phyloP scores from a whole-genome alignment of 345 rosid species.

The Salix dunnii region DNA sequence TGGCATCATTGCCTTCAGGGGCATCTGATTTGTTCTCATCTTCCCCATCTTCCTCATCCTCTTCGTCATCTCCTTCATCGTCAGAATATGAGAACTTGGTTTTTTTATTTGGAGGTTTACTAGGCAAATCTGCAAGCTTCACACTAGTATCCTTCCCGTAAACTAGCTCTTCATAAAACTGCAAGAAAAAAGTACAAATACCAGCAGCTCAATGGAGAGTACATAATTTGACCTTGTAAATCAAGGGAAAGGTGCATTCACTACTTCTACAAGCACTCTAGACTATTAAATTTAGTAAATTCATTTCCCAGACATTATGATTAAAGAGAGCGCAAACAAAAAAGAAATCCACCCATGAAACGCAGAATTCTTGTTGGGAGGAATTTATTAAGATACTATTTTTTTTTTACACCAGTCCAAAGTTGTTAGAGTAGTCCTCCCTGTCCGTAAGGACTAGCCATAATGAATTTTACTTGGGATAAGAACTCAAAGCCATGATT shows the following conservation, averaged over 20 bases:
- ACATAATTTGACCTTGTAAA: neutral
- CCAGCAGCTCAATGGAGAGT: neutral
- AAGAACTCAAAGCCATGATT: neutral
- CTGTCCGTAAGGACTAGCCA: neutral
- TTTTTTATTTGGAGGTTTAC: constrained; percentile 69
- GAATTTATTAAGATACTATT: neutral
- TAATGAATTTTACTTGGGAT: neutral
- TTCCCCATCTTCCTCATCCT: constrained; percentile 20
- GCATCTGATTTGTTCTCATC: constrained; percentile 28
- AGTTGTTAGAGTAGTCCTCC: neutral
- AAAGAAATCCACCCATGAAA: neutral
- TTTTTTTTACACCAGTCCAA: neutral
- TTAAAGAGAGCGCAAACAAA: neutral
- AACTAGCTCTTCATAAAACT: constrained; percentile 85
- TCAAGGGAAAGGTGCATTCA: neutral
- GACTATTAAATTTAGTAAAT: neutral
- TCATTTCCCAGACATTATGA: neutral
- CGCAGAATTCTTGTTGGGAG: neutral
- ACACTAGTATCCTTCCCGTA: constrained; percentile 40
- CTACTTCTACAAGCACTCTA: neutral
- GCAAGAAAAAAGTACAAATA: constrained; percentile 6
- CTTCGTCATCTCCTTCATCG: constrained; percentile 49
- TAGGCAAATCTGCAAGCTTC: constrained; percentile 34
- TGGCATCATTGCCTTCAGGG: constrained; percentile 19
- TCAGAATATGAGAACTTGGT: constrained; percentile 63